A percentile compares a stretch with the other conserved stretches of the same genome.
Conservation (phyloP, 768 basidiomycete species). For the Suillus plorans region DNA sequence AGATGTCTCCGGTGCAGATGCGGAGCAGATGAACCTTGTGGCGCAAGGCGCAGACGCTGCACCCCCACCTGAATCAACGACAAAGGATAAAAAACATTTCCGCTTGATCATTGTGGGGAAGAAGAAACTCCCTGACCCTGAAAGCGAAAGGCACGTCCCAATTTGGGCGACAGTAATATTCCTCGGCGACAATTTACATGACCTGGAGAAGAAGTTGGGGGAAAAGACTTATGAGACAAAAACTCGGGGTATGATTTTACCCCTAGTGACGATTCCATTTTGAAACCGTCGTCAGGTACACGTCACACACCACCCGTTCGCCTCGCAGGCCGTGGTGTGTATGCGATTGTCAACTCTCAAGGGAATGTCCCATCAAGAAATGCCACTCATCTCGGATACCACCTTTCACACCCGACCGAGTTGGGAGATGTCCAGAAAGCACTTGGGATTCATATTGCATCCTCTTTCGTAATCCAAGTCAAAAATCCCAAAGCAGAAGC, state of each 20-base stretch:
- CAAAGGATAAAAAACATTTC: conserved; percentile 42
- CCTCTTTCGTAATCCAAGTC: conserved; percentile 58
- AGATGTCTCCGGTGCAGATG: conserved; percentile 5
- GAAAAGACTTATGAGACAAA: conserved; percentile 59
- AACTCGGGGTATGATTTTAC: conserved; percentile 44
- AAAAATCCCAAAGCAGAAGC: conserved; percentile 57
- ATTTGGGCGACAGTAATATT: conserved; percentile 55
- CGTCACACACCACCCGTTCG: conserved; percentile 53
- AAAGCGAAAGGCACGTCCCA: conserved; percentile 41
- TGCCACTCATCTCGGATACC: conserved; percentile 57
- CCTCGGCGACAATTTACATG: conserved; percentile 50
- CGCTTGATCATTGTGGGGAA: conserved; percentile 56
- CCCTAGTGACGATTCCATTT: background rate
- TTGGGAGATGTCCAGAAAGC: conserved; percentile 55
- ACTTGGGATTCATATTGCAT: conserved; percentile 52
- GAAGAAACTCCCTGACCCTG: conserved; percentile 55
- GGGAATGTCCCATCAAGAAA: conserved; percentile 43
- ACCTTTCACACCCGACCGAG: conserved; percentile 51
- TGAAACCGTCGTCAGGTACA: conserved; percentile 34
- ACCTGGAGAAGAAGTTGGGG: conserved; percentile 48
- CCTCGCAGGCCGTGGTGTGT: conserved; percentile 56
- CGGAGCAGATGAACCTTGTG: conserved; percentile 43
- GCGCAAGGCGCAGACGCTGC: conserved; percentile 48
- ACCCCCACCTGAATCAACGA: conserved; percentile 37
- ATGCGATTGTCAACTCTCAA: conserved; percentile 55